Base-by-base conservation (phyloP, 1,139 yeast genomes). In the Suhomyces taliae region DNA sequence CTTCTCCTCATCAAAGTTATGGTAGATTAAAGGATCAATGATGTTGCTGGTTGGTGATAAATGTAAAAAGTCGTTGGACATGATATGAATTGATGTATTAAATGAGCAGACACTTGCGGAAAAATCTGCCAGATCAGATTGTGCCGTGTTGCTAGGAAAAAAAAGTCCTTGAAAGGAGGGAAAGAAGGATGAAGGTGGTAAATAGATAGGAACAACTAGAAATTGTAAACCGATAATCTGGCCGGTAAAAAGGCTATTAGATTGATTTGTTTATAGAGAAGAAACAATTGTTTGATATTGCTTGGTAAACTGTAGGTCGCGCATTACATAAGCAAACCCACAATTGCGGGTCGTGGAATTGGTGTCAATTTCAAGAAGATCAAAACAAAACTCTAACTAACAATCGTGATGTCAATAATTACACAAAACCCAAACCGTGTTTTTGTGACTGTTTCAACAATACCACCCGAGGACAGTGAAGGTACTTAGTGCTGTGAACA, bases 31-130 rank as follows among this genome's bases (percentile, higher is more conserved):
- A 24, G 69, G 70, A 44, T 67, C 72, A 41, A 57, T 58, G 38
- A 56, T 55, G 53, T 54, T 60, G 53, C 60, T 60, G 27, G 72
- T 61, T 19, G 76, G 77, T 19, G 76, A 71, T 40, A 74, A 65
- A 19, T 62, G 67, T 47, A 69, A 60, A 50, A 59, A 67, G 39
- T 64, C 66, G 64, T 64, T 64, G 19, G 72, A 61, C 76, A 70
- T 70, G 49, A 36, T 47, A 29, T 9, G 32, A 11, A 9, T 29
- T 29, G 32, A 29, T 29, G n/a, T 19, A 6, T 19, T 19, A 19
- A 19, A 19, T 19, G 24, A 19, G 32, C 32, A 29, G 32, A 10
- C 32, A 29, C 32, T 9, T 29, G 5, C 7, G 32, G 32, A 6
- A 29, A 29, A 29, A 29, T 29, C 32, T 29, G 32, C 32, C 32